A percentile compares a stretch with the other conserved stretches of the same genome.
Evolutionary conservation across 345 rosid genomes (phyloP).

Genomic region (Geranium rotundifolium): DNA sequence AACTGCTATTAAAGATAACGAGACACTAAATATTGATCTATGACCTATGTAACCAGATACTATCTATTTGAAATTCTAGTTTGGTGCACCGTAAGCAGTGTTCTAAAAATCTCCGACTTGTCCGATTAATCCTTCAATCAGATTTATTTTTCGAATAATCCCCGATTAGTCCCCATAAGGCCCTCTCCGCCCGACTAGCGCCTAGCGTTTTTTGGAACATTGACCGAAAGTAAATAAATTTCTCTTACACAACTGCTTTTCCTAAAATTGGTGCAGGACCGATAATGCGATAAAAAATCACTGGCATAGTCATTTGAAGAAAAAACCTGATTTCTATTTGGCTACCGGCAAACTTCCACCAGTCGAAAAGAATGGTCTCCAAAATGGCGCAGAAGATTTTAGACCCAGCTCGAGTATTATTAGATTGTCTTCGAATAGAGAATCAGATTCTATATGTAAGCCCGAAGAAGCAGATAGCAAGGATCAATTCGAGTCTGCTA

Average conservation of each 20-base stretch:
- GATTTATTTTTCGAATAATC: too few species aligned
- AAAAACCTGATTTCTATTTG: conserved; percentile 43
- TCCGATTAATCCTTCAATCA: too few species aligned
- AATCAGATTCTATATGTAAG: conserved; percentile 34
- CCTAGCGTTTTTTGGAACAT: too few species aligned
- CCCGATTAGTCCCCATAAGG: too few species aligned
- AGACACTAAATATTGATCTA: not conserved
- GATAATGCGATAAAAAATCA: conserved; percentile 61
- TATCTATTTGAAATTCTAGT: too few species aligned
- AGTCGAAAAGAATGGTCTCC: conserved; percentile 10
- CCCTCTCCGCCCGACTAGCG: too few species aligned
- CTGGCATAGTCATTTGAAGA: conserved; percentile 60
- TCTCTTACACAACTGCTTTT: too few species aligned
- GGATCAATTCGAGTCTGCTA: conserved; percentile 23
- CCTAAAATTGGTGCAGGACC: conserved; percentile 22
- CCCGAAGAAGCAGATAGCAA: conserved; percentile 32
- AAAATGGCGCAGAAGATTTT: not conserved
- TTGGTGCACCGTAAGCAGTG: too few species aligned
- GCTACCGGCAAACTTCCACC: conserved; percentile 53
- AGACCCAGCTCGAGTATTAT: conserved; percentile 7
- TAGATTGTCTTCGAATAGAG: conserved; percentile 28
- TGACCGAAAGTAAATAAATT: too few species aligned
- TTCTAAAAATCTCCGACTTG: too few species aligned
- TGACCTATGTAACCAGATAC: not conserved
- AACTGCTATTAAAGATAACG: too few species aligned